Evolutionary conservation across 169 alveolate genomes (phyloP).

Genomic region (Theileria orientalis): DNA sequence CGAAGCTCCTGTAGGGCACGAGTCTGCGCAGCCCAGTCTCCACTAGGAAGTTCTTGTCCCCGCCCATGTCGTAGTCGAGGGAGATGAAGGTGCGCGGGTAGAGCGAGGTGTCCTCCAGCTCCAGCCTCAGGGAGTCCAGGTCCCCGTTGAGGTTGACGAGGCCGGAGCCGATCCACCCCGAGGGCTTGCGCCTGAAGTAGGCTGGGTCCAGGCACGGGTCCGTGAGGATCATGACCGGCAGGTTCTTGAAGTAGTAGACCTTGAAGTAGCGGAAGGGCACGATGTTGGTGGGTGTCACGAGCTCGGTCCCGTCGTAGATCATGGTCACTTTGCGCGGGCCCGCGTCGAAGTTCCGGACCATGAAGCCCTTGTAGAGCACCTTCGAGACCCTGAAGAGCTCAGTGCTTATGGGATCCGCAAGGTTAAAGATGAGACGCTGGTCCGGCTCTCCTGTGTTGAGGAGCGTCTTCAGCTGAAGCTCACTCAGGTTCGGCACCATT

Average conservation of each 20-base stretch:
- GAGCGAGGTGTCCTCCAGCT: background rate
- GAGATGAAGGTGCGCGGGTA: background rate
- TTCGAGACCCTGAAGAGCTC: background rate
- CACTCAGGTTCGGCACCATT: background rate
- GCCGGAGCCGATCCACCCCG: background rate
- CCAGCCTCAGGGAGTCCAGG: background rate
- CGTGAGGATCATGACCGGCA: background rate
- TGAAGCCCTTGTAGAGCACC: background rate
- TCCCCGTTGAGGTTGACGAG: background rate
- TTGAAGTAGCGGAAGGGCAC: background rate
- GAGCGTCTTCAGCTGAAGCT: background rate
- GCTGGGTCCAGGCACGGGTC: background rate
- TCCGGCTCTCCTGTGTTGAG: background rate
- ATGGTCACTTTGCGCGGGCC: background rate
- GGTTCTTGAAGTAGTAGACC: background rate
- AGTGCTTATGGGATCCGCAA: background rate
- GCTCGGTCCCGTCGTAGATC: background rate
- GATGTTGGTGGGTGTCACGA: conserved; percentile 1
- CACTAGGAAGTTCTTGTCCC: background rate
- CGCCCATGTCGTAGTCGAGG: background rate
- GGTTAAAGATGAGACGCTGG: background rate
- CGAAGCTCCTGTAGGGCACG: background rate
- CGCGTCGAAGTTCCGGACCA: background rate
- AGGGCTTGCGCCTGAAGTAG: background rate
- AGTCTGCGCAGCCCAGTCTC: background rate